Conservation (phyloP, 1,284 basidiomycete species). For the Ceratobasidium sp. region DNA sequence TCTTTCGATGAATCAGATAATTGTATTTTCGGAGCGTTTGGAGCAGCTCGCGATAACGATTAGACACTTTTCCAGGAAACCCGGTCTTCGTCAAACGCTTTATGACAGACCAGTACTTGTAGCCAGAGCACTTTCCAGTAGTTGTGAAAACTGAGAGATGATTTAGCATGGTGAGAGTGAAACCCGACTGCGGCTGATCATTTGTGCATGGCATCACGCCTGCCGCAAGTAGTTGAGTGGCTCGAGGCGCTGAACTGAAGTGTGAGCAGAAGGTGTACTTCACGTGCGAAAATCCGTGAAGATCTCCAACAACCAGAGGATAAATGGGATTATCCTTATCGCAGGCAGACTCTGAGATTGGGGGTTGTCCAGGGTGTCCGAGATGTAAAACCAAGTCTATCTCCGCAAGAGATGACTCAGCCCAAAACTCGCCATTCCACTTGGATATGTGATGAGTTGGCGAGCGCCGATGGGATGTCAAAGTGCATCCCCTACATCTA, state of each 20-base stretch:
- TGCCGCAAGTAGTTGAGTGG: background rate
- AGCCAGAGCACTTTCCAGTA: background rate
- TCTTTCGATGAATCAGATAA: background rate
- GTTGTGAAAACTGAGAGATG: background rate
- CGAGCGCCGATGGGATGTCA: background rate
- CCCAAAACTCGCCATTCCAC: background rate
- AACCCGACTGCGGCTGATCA: background rate
- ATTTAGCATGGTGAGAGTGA: background rate
- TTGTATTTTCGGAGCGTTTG: constrained; percentile 5
- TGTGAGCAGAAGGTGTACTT: background rate
- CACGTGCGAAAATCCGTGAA: background rate
- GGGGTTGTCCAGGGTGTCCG: background rate
- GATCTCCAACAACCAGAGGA: background rate
- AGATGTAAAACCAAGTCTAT: background rate
- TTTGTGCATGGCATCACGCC: background rate
- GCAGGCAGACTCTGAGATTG: too few species aligned
- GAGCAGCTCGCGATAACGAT: constrained; percentile 4
- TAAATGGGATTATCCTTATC: background rate
- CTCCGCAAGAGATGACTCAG: background rate
- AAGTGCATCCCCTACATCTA: background rate
- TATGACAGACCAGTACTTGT: background rate
- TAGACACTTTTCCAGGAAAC: background rate
- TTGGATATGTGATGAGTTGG: background rate
- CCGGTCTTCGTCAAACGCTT: constrained; percentile 4
- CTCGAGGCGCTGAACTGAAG: background rate